A percentile compares a stretch with the other conserved stretches of the same genome.
These are phyloP conservation scores for Spiraea crenata DNA, from an alignment of 331 rosid genomes.

Conservation along the genomic window DNA sequence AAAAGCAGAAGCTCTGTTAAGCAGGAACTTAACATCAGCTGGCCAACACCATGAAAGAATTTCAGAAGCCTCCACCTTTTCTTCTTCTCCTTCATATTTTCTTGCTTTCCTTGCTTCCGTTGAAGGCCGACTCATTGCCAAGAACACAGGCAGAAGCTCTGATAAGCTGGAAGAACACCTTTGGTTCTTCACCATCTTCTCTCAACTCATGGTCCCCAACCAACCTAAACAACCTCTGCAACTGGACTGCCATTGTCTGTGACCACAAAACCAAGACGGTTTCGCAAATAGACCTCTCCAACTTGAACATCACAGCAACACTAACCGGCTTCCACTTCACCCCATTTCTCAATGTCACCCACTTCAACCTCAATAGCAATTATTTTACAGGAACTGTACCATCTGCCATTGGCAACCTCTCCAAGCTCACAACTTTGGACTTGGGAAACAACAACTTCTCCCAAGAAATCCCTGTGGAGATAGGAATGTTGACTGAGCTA, in stretches of 20 bases:
- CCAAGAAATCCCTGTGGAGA: conserved; percentile 37
- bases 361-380: conserved; percentile 41
- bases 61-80: not conserved
- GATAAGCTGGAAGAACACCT: conserved; percentile 51
- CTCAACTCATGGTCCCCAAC: conserved; percentile 48
- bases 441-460: conserved; percentile 33
- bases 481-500: conserved; percentile 42
- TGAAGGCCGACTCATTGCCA: conserved; percentile 35
- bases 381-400: conserved; percentile 30
- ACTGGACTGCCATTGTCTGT: conserved; percentile 48
- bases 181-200: conserved; percentile 4
- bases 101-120: conserved; percentile 26
- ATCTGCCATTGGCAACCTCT: conserved; percentile 41
- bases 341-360: conserved; percentile 45
- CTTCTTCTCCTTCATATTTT: conserved; percentile 4
- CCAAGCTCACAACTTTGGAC: conserved; percentile 50
- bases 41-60: conserved; percentile 4
- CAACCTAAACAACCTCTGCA: conserved; percentile 49
- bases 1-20: too few relatives aligned
- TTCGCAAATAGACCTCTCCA: conserved; percentile 39
- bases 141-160: conserved; percentile 53
- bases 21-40: too few relatives aligned
- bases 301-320: conserved; percentile 31
- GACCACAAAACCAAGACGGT: conserved; percentile 26
- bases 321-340: conserved; percentile 42